These are phyloP conservation scores for Proliferodiscus dingleyae DNA, from an alignment of 2,329 filamentous ascomycete species.

Conservation along the genomic window DNA sequence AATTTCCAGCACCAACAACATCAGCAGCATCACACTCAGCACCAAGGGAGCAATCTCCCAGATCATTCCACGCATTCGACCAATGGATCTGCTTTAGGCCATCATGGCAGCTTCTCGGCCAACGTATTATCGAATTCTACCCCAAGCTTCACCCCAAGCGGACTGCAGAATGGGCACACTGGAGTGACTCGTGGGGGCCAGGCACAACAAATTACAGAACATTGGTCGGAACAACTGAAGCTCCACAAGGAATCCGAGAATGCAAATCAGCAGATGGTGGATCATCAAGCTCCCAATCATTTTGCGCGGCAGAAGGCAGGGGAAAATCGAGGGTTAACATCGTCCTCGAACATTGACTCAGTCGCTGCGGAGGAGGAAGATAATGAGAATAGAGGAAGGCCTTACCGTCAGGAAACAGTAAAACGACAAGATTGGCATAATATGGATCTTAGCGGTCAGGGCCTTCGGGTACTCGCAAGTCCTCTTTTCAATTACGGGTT, in stretches of 20 bases:
- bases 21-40: conserved; percentile 55
- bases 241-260: conserved; percentile 72
- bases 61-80: conserved; percentile 51
- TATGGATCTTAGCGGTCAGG: conserved; percentile 94
- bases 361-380: conserved; percentile 46
- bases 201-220: conserved; percentile 52
- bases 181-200: conserved; percentile 45
- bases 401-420: conserved; percentile 61
- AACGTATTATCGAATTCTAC: conserved; percentile 61
- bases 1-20: conserved; percentile 58
- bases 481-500: conserved; percentile 85
- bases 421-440: conserved; percentile 85
- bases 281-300: conserved; percentile 60
- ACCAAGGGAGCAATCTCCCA: conserved; percentile 55
- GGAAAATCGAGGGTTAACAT: conserved; percentile 59
- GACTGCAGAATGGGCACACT: conserved; percentile 53
- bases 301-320: conserved; percentile 68
- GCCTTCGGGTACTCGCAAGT: conserved; percentile 73
- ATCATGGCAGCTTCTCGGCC: conserved; percentile 58
- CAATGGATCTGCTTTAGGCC: conserved; percentile 51
- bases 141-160: conserved; percentile 47
- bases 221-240: conserved; percentile 86
- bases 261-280: conserved; percentile 66
- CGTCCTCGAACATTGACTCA: conserved; percentile 40
- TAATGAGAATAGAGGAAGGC: conserved; percentile 49